A percentile compares a stretch with the other conserved stretches of the same genome.
phyloP scores from a whole-genome alignment of 2,329 filamentous ascomycete species.

The Penicillium palitans region DNA sequence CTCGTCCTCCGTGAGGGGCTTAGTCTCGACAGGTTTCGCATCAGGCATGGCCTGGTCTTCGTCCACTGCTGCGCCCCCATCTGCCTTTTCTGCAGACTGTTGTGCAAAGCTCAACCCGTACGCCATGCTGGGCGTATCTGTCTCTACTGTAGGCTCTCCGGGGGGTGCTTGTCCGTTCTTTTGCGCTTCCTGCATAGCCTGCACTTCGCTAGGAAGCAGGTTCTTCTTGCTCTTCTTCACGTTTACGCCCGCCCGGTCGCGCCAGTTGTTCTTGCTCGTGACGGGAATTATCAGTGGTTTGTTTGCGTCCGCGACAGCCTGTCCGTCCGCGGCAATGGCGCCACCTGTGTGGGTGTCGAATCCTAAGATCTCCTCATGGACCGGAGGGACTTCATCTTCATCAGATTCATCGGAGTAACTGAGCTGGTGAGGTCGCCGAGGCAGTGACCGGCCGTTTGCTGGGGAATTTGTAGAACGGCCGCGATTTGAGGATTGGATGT shows the following conservation, averaged over 20 bases:
- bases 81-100: conserved; percentile 18
- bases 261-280: conserved; percentile 80
- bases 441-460: conserved; percentile 25
- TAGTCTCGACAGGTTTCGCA: conserved; percentile 25
- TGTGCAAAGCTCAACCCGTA: conserved; percentile 57
- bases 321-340: conserved; percentile 42
- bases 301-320: conserved; percentile 41
- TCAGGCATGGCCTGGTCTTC: conserved; percentile 34
- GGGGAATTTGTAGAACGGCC: conserved; percentile 17
- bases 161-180: conserved; percentile 34
- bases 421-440: conserved; percentile 33
- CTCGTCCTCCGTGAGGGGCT: conserved; percentile 58
- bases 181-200: conserved; percentile 48
- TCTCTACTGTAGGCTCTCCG: conserved; percentile 45
- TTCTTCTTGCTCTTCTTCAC: conserved; percentile 63
- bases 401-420: conserved; percentile 56
- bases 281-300: conserved; percentile 75
- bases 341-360: conserved; percentile 52
- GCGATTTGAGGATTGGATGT: conserved; percentile 31
- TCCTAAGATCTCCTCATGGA: conserved; percentile 52
- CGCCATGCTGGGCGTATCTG: conserved; percentile 53
- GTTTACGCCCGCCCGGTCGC: conserved; percentile 49
- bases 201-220: conserved; percentile 58
- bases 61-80: conserved; percentile 19
- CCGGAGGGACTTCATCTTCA: conserved; percentile 39